Percentiles rank a stretch among this genome's conserved stretches.
These are phyloP conservation scores for Oenanthe javanica DNA, from an alignment of 140 eudicot genomes.

Conservation along the genomic window DNA sequence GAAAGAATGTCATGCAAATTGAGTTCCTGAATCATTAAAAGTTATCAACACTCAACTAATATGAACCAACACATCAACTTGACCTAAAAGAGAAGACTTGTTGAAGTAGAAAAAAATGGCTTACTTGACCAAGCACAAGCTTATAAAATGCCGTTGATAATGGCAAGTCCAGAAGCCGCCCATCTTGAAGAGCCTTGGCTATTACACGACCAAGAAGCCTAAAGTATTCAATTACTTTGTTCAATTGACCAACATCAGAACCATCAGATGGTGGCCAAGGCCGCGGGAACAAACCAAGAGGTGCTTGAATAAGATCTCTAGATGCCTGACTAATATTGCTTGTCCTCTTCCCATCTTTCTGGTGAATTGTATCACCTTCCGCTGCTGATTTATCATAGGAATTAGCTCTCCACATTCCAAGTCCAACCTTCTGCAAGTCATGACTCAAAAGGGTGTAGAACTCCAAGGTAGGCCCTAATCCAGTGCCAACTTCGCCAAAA, in stretches of 20 bases:
- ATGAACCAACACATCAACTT: background rate
- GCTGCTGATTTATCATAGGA: conserved; percentile 24
- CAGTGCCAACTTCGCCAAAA: conserved; percentile 98
- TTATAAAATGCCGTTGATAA: conserved; percentile 73
- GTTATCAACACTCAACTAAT: background rate
- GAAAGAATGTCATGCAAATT: conserved; percentile 77
- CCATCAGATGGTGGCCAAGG: conserved; percentile 68
- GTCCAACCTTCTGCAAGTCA: conserved; percentile 66
- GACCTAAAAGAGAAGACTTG: background rate
- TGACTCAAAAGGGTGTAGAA: conserved; percentile 90
- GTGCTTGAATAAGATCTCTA: conserved; percentile 51
- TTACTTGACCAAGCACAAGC: conserved; percentile 85
- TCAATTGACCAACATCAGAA: conserved; percentile 49
- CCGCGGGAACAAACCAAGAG: conserved; percentile 91
- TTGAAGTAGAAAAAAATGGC: background rate
- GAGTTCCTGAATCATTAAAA: conserved; percentile 54
- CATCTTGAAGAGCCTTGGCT: conserved; percentile 99
- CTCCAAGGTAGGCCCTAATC: conserved; percentile 94
- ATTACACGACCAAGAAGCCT: conserved; percentile 80
- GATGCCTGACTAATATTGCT: conserved; percentile 17
- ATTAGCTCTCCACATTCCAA: conserved; percentile 87
- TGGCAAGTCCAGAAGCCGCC: conserved; percentile 84
- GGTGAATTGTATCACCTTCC: conserved; percentile 26
- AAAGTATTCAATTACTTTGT: conserved; percentile 58
- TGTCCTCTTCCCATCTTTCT: conserved; percentile 24